These are phyloP conservation scores for Sporothrix sp. DNA, from an alignment of 2,329 filamentous ascomycete species.

Conservation along the genomic window DNA sequence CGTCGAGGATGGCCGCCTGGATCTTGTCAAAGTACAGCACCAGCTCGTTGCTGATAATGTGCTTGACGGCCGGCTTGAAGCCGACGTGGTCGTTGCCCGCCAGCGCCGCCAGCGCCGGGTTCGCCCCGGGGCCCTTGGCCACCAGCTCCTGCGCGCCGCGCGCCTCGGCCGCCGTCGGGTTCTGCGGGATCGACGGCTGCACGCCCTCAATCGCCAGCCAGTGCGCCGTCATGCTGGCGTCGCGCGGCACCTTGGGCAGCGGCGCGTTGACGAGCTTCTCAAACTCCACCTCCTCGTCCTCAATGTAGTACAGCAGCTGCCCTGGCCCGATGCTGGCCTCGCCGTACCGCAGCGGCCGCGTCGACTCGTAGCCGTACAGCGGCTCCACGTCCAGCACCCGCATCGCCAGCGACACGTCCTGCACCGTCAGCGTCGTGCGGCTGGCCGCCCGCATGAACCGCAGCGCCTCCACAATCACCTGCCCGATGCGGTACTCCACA, in stretches of 20 bases:
- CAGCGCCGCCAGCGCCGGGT: constrained; percentile 72
- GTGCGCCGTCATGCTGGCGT: constrained; percentile 88
- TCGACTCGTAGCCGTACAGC: constrained; percentile 91
- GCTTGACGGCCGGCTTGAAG: constrained; percentile 87
- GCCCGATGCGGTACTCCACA: constrained; percentile 87
- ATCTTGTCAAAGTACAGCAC: constrained; percentile 97
- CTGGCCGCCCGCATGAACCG: constrained; percentile 92
- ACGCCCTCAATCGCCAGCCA: constrained; percentile 98
- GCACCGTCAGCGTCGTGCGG: constrained; percentile 76
- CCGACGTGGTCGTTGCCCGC: constrained; percentile 60
- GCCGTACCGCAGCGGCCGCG: constrained; percentile 77
- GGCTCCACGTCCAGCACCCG: constrained; percentile 86
- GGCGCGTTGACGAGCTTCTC: constrained; percentile 98
- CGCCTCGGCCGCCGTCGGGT: constrained; percentile 78
- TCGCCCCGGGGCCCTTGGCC: constrained; percentile 81
- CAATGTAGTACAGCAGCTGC: constrained; percentile 92
- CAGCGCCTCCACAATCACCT: constrained; percentile 86
- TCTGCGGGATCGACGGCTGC: constrained; percentile 91
- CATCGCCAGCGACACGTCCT: constrained; percentile 80
- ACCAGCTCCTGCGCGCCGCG: constrained; percentile 68
- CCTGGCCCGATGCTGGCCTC: constrained; percentile 89
- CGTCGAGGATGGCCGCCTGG: constrained; percentile 77
- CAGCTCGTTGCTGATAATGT: constrained; percentile 90
- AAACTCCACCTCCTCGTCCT: constrained; percentile 97
- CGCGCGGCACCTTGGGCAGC: constrained; percentile 84